Percentiles rank a stretch among this genome's conserved stretches.
These are phyloP conservation scores for Amesomyces nigricolor DNA, from an alignment of 2,329 filamentous ascomycete genomes.

Conservation along the genomic window DNA sequence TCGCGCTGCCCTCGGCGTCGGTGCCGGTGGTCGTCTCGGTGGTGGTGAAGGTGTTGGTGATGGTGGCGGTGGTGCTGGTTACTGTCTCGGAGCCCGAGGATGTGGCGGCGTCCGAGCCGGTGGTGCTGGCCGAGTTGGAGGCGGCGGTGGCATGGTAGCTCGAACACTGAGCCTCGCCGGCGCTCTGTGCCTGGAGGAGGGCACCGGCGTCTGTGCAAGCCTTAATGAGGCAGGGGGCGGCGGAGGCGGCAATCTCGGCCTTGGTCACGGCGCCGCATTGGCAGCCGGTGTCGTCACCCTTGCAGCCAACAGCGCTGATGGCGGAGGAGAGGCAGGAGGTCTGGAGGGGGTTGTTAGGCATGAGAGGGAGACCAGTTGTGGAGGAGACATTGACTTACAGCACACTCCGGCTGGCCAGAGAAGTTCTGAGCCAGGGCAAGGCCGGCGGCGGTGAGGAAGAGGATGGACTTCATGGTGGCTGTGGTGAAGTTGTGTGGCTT, in stretches of 20 bases:
- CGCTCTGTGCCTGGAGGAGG: slow-evolving; percentile 29
- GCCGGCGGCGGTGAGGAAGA: slow-evolving; percentile 26
- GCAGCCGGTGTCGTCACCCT: slow-evolving; percentile 42
- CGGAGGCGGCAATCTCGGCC: slow-evolving; percentile 29
- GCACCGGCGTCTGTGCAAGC: slow-evolving; percentile 27
- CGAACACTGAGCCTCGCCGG: slow-evolving; percentile 25
- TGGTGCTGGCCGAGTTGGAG: neutral
- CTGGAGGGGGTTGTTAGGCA: slow-evolving; percentile 26
- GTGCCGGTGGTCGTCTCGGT: neutral
- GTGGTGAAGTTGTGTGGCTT: neutral
- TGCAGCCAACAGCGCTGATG: slow-evolving; percentile 43
- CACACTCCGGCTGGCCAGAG: slow-evolving; percentile 33
- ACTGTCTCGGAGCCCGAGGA: neutral
- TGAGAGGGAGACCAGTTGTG: neutral
- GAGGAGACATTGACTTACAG: slow-evolving; percentile 28
- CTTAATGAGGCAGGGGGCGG: slow-evolving; percentile 31
- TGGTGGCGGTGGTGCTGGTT: neutral
- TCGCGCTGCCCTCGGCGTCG: neutral
- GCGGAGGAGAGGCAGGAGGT: slow-evolving; percentile 43
- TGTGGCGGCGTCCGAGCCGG: neutral
- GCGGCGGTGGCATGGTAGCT: slow-evolving; percentile 5
- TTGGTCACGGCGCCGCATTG: slow-evolving; percentile 40
- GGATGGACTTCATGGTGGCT: slow-evolving; percentile 28
- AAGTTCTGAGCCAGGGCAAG: slow-evolving; percentile 33
- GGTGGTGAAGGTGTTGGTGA: neutral